These are phyloP conservation scores for Vigna trinervia DNA, from an alignment of 306 rosid genomes.

Conservation along the genomic window DNA sequence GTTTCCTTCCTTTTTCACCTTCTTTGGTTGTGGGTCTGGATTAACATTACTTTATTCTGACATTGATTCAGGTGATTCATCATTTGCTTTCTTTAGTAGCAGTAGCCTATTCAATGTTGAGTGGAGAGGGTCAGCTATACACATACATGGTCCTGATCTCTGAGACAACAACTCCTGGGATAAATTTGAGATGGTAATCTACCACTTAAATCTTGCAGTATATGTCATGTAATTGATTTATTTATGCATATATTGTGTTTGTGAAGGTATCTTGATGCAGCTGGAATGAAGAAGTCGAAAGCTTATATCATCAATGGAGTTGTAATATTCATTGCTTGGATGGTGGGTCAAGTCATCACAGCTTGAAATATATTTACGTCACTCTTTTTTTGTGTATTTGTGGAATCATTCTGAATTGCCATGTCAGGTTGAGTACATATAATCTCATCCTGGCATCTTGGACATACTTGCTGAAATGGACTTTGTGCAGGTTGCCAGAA, in stretches of 20 bases:
- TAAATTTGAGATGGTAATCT: constrained; percentile 96
- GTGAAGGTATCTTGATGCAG: constrained; percentile 92
- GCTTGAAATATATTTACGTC: constrained; percentile 25
- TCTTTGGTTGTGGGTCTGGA: constrained; percentile 30
- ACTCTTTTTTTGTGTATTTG: not conserved
- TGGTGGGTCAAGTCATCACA: constrained; percentile 63
- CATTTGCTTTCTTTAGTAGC: constrained; percentile 81
- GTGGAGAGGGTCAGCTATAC: constrained; percentile 93
- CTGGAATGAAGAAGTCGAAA: constrained; percentile 86
- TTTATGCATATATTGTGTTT: constrained; percentile 43
- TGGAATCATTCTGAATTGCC: constrained; percentile 7
- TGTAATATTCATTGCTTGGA: constrained; percentile 91
- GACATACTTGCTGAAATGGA: constrained; percentile 38
- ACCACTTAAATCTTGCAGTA: constrained; percentile 2
- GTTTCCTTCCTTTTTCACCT: constrained; percentile 31
- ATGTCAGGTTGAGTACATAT: not conserved
- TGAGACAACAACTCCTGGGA: constrained; percentile 95
- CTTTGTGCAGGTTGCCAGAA: constrained; percentile 85
- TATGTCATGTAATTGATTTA: not conserved
- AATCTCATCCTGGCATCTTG: constrained; percentile 15
- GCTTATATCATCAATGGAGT: constrained; percentile 89
- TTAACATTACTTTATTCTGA: constrained; percentile 46
- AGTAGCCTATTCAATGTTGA: constrained; percentile 82
- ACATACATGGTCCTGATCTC: constrained; percentile 93
- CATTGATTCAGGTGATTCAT: constrained; percentile 80